phyloP scores from a whole-genome alignment of 1,284 basidiomycete species.

The Cerrena zonata region DNA sequence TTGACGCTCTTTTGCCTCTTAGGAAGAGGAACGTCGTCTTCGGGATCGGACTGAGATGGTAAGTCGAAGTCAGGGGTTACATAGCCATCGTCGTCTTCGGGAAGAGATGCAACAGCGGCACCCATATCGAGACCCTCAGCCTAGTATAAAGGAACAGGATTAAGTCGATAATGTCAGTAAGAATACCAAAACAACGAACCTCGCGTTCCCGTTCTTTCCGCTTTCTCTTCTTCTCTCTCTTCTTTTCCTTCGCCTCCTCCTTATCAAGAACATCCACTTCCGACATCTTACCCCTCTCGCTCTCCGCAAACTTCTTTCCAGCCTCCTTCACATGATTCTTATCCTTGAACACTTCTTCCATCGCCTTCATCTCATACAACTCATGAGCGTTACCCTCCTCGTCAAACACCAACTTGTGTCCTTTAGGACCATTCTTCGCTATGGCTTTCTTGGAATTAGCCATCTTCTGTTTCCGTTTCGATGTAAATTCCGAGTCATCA shows the following conservation, averaged over 20 bases:
- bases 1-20: constrained; percentile 17
- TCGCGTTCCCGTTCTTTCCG: constrained; percentile 81
- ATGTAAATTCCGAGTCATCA: constrained; percentile 33
- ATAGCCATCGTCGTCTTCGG: constrained; percentile 59
- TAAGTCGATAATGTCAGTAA: too few relatives aligned
- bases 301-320: constrained; percentile 65
- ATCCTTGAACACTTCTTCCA: constrained; percentile 59
- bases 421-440: constrained; percentile 55
- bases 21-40: constrained; percentile 37
- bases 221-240: constrained; percentile 77
- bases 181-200: constrained; percentile 31
- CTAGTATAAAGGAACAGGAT: constrained; percentile 13
- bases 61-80: constrained; percentile 69
- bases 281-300: constrained; percentile 67
- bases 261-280: constrained; percentile 73
- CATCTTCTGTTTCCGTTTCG: constrained; percentile 63
- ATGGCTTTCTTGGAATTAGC: constrained; percentile 75
- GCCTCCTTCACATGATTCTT: constrained; percentile 56
- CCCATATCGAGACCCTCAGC: constrained; percentile 17
- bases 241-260: constrained; percentile 81
- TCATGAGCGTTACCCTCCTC: constrained; percentile 78
- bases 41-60: constrained; percentile 41
- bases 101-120: constrained; percentile 25
- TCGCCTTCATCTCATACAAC: constrained; percentile 74
- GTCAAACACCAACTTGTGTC: constrained; percentile 78